Base-by-base conservation (phyloP, 441 rosid genomes). In the Corymbia citriodora region DNA sequence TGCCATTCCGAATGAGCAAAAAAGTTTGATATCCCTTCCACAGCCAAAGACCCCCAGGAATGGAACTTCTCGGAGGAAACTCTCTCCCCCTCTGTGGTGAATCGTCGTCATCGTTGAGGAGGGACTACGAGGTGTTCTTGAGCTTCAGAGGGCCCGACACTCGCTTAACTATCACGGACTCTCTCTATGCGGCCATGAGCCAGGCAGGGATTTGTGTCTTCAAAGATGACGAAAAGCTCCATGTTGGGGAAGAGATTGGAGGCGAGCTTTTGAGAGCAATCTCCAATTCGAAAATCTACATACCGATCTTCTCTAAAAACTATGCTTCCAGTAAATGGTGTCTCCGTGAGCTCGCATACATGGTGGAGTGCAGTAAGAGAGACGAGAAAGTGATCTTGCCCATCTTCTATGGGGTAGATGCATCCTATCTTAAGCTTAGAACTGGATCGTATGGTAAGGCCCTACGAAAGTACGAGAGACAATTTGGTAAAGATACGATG, bases 401-500 rank as follows among this genome's bases (percentile, higher is more conserved):
- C 65, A 59, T 59, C 65, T 59, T 59, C 65, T 59, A 59, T 25
- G 65, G 14, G 65, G 65, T 59, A 3, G 65, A 59, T 59, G 65
- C 65, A 25, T 59, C n/a, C n/a, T 1, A 59, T 59, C 14, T 59
- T 59, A 25, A 59, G n/a, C 65, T 25, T 0, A 59, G 0, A 59
- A 59, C 65, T 59, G 65, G 65, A 59, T 59, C 3, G 1, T 59
- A 59, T 5, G 14, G n/a, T 25, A 59, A 25, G n/a, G 65, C 65
- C 14, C 14, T 59, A 59, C n/a, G 14, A 59, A 59, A 59, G n/a
- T 14, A 59, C 11, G 65, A 59, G 65, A 59, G n/a, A 59, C 7
- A 25, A 14, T 59, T 3, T 1, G n/a, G 13, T 0, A 1, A 10
- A 59, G 5, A 59, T 59, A 25, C 5, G 3, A 3, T 0, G 14